Percentiles rank a stretch among this genome's conserved stretches.
These are phyloP conservation scores for Tuber brumale DNA, from an alignment of 495 filamentous ascomycete genomes.

Conservation along the genomic window DNA sequence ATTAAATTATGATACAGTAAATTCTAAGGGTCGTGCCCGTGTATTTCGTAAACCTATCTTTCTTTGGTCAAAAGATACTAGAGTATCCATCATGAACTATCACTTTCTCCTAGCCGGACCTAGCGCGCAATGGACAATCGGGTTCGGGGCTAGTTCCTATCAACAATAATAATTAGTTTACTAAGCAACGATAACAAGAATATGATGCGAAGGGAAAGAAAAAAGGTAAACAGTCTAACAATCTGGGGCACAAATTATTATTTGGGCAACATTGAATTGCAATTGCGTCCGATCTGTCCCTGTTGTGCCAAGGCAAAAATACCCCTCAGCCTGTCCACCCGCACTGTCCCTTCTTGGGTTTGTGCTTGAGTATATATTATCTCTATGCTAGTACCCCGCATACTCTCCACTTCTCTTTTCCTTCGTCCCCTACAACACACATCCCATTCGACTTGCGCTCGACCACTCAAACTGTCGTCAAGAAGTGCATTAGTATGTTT, in stretches of 20 bases:
- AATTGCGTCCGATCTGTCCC: not conserved
- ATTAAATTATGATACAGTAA: not conserved
- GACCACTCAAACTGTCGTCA: slow-evolving; percentile 33
- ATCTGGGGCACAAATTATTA: not conserved
- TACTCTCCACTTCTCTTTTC: slow-evolving; percentile 17
- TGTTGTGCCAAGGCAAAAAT: not conserved
- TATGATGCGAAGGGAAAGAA: not conserved
- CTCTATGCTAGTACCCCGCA: slow-evolving; percentile 26
- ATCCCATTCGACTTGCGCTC: slow-evolving; percentile 14
- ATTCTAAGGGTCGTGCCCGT: not conserved
- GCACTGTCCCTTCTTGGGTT: not conserved
- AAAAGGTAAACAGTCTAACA: not conserved
- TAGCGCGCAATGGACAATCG: not conserved
- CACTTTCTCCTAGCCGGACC: not conserved
- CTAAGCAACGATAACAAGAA: not conserved
- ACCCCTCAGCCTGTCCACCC: not conserved
- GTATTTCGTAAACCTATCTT: not conserved
- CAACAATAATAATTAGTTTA: not conserved
- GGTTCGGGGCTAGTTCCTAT: not conserved
- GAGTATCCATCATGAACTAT: not conserved
- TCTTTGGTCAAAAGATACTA: not conserved
- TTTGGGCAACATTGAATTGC: not conserved
- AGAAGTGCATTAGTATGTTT: slow-evolving; percentile 32
- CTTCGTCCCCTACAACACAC: slow-evolving; percentile 17
- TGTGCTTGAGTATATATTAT: not conserved